Evolutionary conservation across 306 rosid species (phyloP).

Genomic region (Cucurbita ficifolia): DNA sequence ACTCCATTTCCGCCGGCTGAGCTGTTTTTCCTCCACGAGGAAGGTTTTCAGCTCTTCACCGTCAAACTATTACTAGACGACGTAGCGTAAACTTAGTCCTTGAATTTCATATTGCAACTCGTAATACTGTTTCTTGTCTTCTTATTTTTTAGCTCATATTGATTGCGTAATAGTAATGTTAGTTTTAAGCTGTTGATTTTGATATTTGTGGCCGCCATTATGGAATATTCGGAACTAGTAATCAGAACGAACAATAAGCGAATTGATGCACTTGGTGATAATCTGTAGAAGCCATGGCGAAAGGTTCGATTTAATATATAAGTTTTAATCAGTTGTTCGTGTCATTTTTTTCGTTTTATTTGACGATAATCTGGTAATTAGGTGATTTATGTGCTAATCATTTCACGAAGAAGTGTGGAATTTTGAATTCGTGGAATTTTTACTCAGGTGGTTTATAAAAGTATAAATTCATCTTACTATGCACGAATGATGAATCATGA

Average conservation of each 20-base stretch:
- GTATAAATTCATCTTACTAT: background rate
- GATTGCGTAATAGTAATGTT: background rate
- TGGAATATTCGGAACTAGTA: slow-evolving; percentile 52
- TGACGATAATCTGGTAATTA: background rate
- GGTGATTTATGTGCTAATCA: background rate
- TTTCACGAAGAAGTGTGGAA: background rate
- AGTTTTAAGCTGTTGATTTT: slow-evolving; percentile 38
- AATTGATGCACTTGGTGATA: slow-evolving; percentile 43
- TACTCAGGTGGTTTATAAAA: background rate
- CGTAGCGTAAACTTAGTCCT: slow-evolving; percentile 1
- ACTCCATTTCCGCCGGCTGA: no score
- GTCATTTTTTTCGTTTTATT: background rate
- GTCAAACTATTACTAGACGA: no score
- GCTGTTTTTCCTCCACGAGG: no score
- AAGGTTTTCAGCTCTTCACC: no score
- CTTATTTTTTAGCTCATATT: background rate
- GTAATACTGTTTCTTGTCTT: background rate
- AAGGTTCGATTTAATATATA: slow-evolving; percentile 76
- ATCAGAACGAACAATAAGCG: slow-evolving; percentile 56
- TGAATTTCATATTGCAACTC: background rate
- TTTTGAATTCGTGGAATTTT: background rate
- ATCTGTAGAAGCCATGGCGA: slow-evolving; percentile 41
- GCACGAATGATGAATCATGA: background rate
- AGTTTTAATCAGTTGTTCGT: slow-evolving; percentile 9
- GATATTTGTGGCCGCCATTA: slow-evolving; percentile 48